Evolutionary conservation across 2,329 filamentous ascomycete genomes (phyloP).

Genomic region (Cordyceps militaris): DNA sequence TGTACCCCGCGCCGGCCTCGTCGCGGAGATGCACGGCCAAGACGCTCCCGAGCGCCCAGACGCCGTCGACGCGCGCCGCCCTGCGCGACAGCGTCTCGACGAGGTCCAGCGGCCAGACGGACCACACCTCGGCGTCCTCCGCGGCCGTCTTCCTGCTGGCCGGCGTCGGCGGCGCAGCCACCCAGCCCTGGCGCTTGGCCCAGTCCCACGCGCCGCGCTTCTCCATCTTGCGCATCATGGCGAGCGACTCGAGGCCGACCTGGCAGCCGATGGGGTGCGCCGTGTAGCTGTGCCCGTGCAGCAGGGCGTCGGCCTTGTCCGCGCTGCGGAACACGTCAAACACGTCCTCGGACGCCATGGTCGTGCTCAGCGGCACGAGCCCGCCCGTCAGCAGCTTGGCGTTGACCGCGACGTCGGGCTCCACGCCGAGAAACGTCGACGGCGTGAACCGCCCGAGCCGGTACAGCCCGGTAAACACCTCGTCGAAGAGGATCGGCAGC

Average conservation of each 20-base stretch:
- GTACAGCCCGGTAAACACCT: constrained; percentile 82
- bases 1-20: constrained; percentile 37
- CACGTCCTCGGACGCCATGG: constrained; percentile 65
- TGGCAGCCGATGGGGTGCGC: constrained; percentile 76
- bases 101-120: constrained; percentile 60
- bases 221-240: constrained; percentile 53
- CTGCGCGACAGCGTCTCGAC: constrained; percentile 50
- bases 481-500: constrained; percentile 74
- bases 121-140: constrained; percentile 43
- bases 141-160: neutral
- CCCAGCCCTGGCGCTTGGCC: constrained; percentile 43
- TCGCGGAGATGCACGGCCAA: constrained; percentile 54
- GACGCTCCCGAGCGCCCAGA: constrained; percentile 69
- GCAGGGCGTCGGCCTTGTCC: constrained; percentile 69
- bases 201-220: constrained; percentile 46
- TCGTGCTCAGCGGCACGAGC: constrained; percentile 68
- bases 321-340: constrained; percentile 64
- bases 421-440: constrained; percentile 58
- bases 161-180: neutral
- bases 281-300: constrained; percentile 84
- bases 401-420: constrained; percentile 72
- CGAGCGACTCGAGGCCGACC: constrained; percentile 63
- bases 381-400: constrained; percentile 81
- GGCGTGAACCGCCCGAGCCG: constrained; percentile 68
- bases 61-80: constrained; percentile 48